Conservation (phyloP, 2,329 filamentous ascomycete genomes). For the Alternaria conjuncta region DNA sequence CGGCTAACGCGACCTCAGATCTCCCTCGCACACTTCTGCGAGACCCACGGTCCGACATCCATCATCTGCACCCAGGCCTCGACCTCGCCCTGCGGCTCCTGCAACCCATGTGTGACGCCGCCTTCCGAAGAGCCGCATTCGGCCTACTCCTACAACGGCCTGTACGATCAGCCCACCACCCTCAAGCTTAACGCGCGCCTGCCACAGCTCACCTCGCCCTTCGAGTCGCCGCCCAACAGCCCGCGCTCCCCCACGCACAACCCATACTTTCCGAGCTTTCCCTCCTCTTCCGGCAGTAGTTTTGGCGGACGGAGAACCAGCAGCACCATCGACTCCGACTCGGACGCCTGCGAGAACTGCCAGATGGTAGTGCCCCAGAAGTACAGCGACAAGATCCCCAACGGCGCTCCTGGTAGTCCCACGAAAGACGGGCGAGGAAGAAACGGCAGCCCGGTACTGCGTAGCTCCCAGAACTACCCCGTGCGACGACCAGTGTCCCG, state of each 20-base stretch:
- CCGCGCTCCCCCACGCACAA: slow-evolving; percentile 51
- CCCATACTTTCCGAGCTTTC: slow-evolving; percentile 57
- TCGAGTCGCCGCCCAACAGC: slow-evolving; percentile 51
- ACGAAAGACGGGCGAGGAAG: slow-evolving; percentile 56
- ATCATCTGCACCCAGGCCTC: slow-evolving; percentile 67
- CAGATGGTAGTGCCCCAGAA: slow-evolving; percentile 62
- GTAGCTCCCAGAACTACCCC: slow-evolving; percentile 61
- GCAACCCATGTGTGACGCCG: slow-evolving; percentile 56
- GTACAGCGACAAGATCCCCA: slow-evolving; percentile 60
- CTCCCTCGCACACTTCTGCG: slow-evolving; percentile 68
- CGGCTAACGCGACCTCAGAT: slow-evolving; percentile 51
- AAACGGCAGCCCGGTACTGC: slow-evolving; percentile 62
- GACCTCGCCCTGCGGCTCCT: slow-evolving; percentile 61
- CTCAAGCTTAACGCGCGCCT: slow-evolving; percentile 43
- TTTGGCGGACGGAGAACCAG: slow-evolving; percentile 42
- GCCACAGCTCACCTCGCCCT: slow-evolving; percentile 45
- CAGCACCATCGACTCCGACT: slow-evolving; percentile 53
- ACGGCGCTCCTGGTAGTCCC: slow-evolving; percentile 59
- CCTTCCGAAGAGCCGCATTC: slow-evolving; percentile 46
- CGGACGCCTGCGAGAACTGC: slow-evolving; percentile 64
- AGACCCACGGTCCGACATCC: slow-evolving; percentile 67
- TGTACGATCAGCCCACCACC: slow-evolving; percentile 42
- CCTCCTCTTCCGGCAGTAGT: slow-evolving; percentile 38
- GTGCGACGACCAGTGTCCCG: slow-evolving; percentile 51
- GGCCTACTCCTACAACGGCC: slow-evolving; percentile 41